Percentiles rank a stretch among this genome's conserved stretches.
Conservation (phyloP, 2,329 filamentous ascomycete species). For the Neoascochyta sp. region DNA sequence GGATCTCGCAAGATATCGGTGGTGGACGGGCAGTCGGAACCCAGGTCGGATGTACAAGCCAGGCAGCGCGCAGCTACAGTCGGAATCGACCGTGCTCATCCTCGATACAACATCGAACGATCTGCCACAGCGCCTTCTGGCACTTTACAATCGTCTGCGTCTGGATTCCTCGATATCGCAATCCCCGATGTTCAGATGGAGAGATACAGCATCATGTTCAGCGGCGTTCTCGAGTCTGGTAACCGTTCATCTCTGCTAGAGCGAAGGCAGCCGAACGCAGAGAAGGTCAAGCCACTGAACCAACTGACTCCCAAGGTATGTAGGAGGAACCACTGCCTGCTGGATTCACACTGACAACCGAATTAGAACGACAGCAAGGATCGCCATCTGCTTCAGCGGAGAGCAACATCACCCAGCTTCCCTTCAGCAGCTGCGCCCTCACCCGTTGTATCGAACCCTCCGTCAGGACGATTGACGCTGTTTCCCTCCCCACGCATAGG, state of each 20-base stretch:
- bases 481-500: conserved; percentile 36
- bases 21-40: conserved; percentile 12
- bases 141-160: too few species aligned
- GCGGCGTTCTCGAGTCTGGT: conserved; percentile 58
- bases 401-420: conserved; percentile 37
- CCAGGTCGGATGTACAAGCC: conserved; percentile 16
- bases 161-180: conserved; percentile 61
- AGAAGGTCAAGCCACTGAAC: conserved; percentile 33
- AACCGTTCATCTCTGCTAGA: conserved; percentile 29
- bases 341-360: conserved; percentile 8
- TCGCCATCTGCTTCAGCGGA: conserved; percentile 16
- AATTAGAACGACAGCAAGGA: conserved; percentile 17
- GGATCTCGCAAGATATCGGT: conserved; percentile 26
- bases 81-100: conserved; percentile 2
- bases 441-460: conserved; percentile 21
- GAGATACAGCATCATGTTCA: conserved; percentile 92
- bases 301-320: conserved; percentile 33
- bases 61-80: conserved; percentile 12
- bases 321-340: not conserved
- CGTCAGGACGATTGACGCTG: conserved; percentile 29
- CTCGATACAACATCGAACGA: conserved; percentile 9
- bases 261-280: conserved; percentile 34
- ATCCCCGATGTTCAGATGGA: conserved; percentile 81
- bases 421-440: too few species aligned
- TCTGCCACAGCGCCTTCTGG: too few species aligned